These are phyloP conservation scores for Hypoxylon lienhwacheense DNA, from an alignment of 495 filamentous ascomycete genomes.

Conservation along the genomic window DNA sequence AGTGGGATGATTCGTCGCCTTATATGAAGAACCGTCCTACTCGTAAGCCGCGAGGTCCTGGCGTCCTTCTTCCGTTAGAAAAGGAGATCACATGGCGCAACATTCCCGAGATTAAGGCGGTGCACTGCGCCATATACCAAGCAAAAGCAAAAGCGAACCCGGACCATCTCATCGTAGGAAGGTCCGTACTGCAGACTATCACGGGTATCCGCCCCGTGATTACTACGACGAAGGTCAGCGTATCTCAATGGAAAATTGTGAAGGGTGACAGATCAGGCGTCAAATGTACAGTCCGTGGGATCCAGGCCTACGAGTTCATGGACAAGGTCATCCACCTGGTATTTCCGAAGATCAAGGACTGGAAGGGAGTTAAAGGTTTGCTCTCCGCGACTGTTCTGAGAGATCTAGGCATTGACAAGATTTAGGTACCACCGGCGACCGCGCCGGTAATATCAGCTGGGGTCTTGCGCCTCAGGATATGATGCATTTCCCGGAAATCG, in stretches of 20 bases:
- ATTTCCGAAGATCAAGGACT: constrained; percentile 93
- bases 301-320: constrained; percentile 86
- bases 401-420: constrained; percentile 6
- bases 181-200: constrained; percentile 82
- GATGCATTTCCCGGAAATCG: constrained; percentile 86
- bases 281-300: constrained; percentile 68
- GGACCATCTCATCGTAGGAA: constrained; percentile 73
- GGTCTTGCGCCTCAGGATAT: constrained; percentile 73
- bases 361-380: constrained; percentile 74
- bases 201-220: constrained; percentile 73
- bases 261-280: constrained; percentile 64
- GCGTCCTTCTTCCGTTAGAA: constrained; percentile 67
- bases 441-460: constrained; percentile 81
- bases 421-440: constrained; percentile 67
- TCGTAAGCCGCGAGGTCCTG: constrained; percentile 73
- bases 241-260: constrained; percentile 63
- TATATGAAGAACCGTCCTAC: constrained; percentile 90
- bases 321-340: constrained; percentile 85
- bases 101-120: constrained; percentile 75
- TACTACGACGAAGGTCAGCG: constrained; percentile 66
- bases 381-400: constrained; percentile 9
- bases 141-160: constrained; percentile 62
- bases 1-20: constrained; percentile 86
- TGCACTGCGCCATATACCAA: constrained; percentile 78
- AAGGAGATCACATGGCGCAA: constrained; percentile 81